phyloP scores from a whole-genome alignment of 192 early-diverging fungal genomes.

The Mortierella antarctica region DNA sequence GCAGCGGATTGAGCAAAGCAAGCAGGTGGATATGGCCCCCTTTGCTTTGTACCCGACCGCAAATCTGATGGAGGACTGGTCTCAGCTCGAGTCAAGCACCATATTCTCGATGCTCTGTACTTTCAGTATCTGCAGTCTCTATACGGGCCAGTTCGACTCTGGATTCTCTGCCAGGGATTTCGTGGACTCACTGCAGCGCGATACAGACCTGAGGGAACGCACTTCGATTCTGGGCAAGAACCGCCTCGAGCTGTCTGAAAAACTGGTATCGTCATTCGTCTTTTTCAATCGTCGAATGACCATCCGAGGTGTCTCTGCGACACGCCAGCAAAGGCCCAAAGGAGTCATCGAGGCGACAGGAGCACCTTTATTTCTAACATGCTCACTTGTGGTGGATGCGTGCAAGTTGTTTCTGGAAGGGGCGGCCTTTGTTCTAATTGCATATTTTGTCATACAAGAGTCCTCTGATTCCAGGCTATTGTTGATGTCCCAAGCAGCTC shows the following conservation, averaged over 20 bases:
- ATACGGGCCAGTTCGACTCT: slow-evolving; percentile 3
- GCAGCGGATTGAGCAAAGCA: not conserved
- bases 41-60: slow-evolving; percentile 9
- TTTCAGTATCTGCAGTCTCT: slow-evolving; percentile 7
- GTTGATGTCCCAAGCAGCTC: slow-evolving; percentile 31
- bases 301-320: not conserved
- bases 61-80: slow-evolving; percentile 27
- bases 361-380: slow-evolving; percentile 29
- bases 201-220: slow-evolving; percentile 1
- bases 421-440: slow-evolving; percentile 23
- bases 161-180: slow-evolving; percentile 15
- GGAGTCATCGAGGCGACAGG: slow-evolving; percentile 21
- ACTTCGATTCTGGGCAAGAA: not conserved
- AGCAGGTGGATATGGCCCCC: slow-evolving; percentile 18
- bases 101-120: slow-evolving; percentile 18
- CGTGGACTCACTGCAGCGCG: slow-evolving; percentile 3
- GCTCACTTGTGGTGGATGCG: slow-evolving; percentile 20
- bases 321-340: not conserved
- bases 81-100: slow-evolving; percentile 7
- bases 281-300: slow-evolving; percentile 32
- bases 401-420: slow-evolving; percentile 33
- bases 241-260: slow-evolving; percentile 23
- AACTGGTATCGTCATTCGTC: slow-evolving; percentile 13
- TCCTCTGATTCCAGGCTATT: slow-evolving; percentile 9
- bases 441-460: slow-evolving; percentile 11